phyloP scores from a whole-genome alignment of 2,329 filamentous ascomycete genomes.

The Pleoardoris graminearum region DNA sequence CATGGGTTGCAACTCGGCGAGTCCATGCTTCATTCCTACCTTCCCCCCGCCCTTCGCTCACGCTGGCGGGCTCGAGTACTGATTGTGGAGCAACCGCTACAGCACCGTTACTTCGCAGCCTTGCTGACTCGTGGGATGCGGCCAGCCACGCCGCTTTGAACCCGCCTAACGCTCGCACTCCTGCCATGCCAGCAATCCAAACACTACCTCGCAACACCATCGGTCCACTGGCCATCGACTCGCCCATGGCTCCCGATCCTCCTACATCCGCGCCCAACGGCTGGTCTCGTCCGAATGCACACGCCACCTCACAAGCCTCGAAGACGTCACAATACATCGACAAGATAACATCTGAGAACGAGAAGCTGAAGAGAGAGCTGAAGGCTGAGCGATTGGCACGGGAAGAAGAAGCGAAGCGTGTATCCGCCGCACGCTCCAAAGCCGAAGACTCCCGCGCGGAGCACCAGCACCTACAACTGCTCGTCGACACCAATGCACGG shows the following conservation, averaged over 20 bases:
- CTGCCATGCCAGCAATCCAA: conserved; percentile 31
- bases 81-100: background rate
- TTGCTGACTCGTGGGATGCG: background rate
- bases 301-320: conserved; percentile 31
- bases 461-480: conserved; percentile 69
- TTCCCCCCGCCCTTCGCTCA: background rate
- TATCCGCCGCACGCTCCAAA: conserved; percentile 70
- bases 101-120: conserved; percentile 1
- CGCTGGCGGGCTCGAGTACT: background rate
- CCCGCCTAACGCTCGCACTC: conserved; percentile 15
- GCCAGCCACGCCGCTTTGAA: conserved; percentile 4
- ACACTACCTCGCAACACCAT: conserved; percentile 36
- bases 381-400: conserved; percentile 52
- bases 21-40: conserved; percentile 5
- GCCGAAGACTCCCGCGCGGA: conserved; percentile 70
- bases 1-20: conserved; percentile 10
- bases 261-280: conserved; percentile 21
- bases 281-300: conserved; percentile 34
- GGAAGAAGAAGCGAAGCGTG: conserved; percentile 71
- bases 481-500: conserved; percentile 71
- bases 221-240: conserved; percentile 39
- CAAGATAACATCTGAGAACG: conserved; percentile 78
- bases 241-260: conserved; percentile 26
- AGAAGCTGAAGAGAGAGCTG: conserved; percentile 71
- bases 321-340: conserved; percentile 63